Base-by-base conservation (phyloP, 352 stramenopile genomes). In the Globisporangium orthogonon region DNA sequence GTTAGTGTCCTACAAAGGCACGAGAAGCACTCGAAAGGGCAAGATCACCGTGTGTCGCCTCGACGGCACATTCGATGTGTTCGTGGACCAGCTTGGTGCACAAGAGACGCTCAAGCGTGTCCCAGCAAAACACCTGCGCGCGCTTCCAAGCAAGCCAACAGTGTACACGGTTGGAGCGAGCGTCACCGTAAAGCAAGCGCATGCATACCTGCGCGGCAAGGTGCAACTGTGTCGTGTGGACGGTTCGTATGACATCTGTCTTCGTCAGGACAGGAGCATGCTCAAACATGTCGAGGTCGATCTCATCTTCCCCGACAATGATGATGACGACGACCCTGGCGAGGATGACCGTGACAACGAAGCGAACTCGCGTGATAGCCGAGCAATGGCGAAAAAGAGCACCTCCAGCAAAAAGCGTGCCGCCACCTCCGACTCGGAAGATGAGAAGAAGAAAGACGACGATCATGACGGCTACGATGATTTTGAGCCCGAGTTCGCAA, bases 11-110 rank as follows among this genome's bases (percentile, higher is more conserved):
- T 61, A 85, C 44, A 83, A 83, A 52, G 68, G 69, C 37, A 86
- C 79, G 4, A 83, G 79, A 44, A 63, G 66, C n/a, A 67, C 65
- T 2, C 70, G 75, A 1, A 60, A 67, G 17, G 83, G 72, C 1
- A 78, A 74, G 47, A 81, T 93, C 18, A 33, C 76, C 30, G 56
- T 60, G 30, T 87, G 75, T 30, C 70, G 76, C 7, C 76, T 71
- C 1, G 70, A 93, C 47, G 69, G 72, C 54, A 89, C 73, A 9
- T 89, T 78, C 28, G 78, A 90, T 60, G 60, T 93, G 30, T 56
- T 80, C 14, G 57, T 82, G 7, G 66, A 85, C 49, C 68, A 91
- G 28, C 68, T 75, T 29, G 72, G 70, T 10, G 62, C 67, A 31
- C 58, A 63, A 6, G 70, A 88, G 61, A 73, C 67, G 23, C 46